Base-by-base conservation (phyloP, 192 early-diverging fungal genomes). In the Coemansia sp. region DNA sequence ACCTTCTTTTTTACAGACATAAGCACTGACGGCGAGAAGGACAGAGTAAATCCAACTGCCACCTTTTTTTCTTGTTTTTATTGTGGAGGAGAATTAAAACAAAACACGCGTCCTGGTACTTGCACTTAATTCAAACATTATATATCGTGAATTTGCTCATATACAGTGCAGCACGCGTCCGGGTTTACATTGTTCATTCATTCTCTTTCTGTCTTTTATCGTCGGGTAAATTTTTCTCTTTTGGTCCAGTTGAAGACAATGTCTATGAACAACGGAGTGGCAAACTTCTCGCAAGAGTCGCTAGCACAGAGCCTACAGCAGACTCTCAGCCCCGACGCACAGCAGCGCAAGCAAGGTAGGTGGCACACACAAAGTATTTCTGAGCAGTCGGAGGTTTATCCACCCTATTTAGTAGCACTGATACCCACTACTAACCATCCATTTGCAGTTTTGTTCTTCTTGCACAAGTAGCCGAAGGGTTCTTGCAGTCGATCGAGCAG, bases 381-480 rank as follows among this genome's bases (percentile, higher is more conserved):
- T n/a, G 0, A 50, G 11, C 5, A 45, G 8, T 4, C 8, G 8
- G 44, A 9, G 5, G 5, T 45, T 4, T 4, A 12, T 5, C 13
- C 44, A 9, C 44, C 44, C 44, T 17, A 7, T 7, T 50, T 11
- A n/a, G 13, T 50, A n/a, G 2, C 16, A 50, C 1, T n/a, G 48
- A 13, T n/a, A n/a, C 10, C 0, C 17, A n/a, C 14, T 49, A 45
- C 51, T 54, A 54, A 54, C 1, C 11, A 25, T 12, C 11, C 2
- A 54, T 14, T 10, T 10, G 22, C 22, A 20, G 3, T 12, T 32
- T 32, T 25, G 0, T 54, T 54, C 1, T 5, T 19, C 49, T 19
- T 50, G 44, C 44, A 45, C 44, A 45, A 32, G 54, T 77, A 92
- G 90, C 90, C 46, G 88, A 89, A 71, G 70, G 79, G 40, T 77